Evolutionary conservation across 192 early-diverging fungal genomes (phyloP), one percentile per base, ranked within the genome.

Genomic region (Gigaspora rosea): DNA sequence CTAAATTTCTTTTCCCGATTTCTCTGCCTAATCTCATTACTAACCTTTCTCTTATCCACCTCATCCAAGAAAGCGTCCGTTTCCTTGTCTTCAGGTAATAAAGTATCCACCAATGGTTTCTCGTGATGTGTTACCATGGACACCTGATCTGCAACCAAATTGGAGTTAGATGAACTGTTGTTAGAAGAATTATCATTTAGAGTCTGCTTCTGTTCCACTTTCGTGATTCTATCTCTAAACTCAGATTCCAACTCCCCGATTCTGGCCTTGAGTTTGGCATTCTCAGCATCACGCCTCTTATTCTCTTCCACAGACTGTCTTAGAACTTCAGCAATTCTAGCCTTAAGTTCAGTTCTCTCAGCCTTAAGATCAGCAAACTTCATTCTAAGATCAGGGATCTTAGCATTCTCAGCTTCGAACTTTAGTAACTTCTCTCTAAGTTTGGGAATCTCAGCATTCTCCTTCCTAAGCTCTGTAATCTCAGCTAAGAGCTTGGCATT

Each of bases 61-160:
- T 63, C 62, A 63, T 63, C 62, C 11, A 63, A 63, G 20, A 63
- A 63, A 63, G 20, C 20, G 7, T 63, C 20, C 20, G 0, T 63
- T 63, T 63, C 62, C 62, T 63, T 63, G 62, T 63, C 62, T 63
- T 63, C 62, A 63, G 62, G 62, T 63, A 63, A 63, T 63, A 8
- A 63, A 63, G 62, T 63, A 63, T 63, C 20, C 62, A 63, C 13
- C 35, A 63, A 63, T 63, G 62, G 62, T 63, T 13, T 63, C 62
- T 63, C 20, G 7, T 63, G 62, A 63, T 63, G 20, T 8, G 20
- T 63, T 63, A 63, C 62, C 62, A 0, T 63, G 2, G 62, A 0
- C 20, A 63, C 62, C 11, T 63, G 62, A 63, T 63, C 62, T 63
- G 62, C 62, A 63, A 63, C 62, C 62, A 35, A 63, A 63, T 63